Evolutionary conservation across 2,329 filamentous ascomycete genomes (phyloP).

Genomic region (Beauveria sp.): DNA sequence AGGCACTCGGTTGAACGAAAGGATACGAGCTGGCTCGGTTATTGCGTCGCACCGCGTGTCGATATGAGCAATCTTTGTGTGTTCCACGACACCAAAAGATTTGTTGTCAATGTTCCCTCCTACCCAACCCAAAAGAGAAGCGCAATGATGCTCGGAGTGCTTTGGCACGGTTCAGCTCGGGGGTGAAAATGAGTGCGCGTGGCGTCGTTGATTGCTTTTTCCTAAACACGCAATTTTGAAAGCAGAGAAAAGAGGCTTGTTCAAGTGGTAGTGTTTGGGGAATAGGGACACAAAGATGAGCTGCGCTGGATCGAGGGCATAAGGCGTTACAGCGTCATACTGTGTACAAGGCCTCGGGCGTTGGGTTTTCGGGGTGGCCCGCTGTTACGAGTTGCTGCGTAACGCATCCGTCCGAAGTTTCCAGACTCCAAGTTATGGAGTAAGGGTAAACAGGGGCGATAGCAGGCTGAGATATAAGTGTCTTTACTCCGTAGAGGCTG

Average conservation of each 20-base stretch:
- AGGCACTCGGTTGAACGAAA: background rate
- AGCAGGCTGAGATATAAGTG: constrained; percentile 2
- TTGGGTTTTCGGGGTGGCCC: background rate
- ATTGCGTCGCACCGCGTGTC: constrained; percentile 5
- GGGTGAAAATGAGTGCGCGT: background rate
- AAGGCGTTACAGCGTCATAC: background rate
- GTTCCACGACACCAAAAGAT: background rate
- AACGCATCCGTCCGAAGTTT: constrained; percentile 3
- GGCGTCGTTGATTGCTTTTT: background rate
- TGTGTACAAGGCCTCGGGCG: background rate
- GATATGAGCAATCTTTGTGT: background rate
- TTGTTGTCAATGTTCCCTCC: background rate
- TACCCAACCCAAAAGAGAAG: constrained; percentile 4
- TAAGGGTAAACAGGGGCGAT: background rate
- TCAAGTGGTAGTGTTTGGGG: background rate
- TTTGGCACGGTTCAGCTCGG: background rate
- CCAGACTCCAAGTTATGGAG: background rate
- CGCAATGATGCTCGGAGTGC: background rate
- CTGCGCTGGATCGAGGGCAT: background rate
- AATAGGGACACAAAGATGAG: background rate
- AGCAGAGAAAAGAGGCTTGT: background rate
- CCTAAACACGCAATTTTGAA: background rate
- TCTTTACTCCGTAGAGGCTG: background rate
- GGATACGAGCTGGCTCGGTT: constrained; percentile 8
- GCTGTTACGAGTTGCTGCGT: constrained; percentile 5